These are phyloP conservation scores for Rugonectria rugulosa DNA, from an alignment of 2,329 filamentous ascomycete genomes.

Conservation along the genomic window DNA sequence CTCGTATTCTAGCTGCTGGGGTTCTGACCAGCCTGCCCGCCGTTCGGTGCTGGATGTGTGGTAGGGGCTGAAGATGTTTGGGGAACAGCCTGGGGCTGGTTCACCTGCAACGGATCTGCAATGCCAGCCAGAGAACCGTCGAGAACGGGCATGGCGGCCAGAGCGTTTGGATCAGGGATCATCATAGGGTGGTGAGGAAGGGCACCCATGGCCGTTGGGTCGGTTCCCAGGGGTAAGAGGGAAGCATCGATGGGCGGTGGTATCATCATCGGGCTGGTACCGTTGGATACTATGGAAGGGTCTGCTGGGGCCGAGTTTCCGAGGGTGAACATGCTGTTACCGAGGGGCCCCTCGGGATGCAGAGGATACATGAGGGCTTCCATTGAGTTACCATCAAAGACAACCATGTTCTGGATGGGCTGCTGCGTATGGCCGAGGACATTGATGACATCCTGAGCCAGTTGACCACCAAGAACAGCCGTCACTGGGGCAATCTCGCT, in stretches of 20 bases:
- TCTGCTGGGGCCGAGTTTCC: conserved; percentile 13
- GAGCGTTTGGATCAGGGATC: conserved; percentile 26
- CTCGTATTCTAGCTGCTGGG: conserved; percentile 12
- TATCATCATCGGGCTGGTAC: conserved; percentile 33
- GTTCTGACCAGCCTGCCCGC: conserved; percentile 11
- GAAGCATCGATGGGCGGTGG: conserved; percentile 32
- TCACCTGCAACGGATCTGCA: conserved; percentile 25
- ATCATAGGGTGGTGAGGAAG: conserved; percentile 38
- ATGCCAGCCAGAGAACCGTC: conserved; percentile 20
- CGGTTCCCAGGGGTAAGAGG: conserved; percentile 31
- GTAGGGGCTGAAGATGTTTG: conserved; percentile 8
- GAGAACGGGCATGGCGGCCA: conserved; percentile 24
- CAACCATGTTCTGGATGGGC: conserved; percentile 91
- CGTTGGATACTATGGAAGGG: conserved; percentile 33
- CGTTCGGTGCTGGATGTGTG: conserved; percentile 20
- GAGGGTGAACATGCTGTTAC: conserved; percentile 54
- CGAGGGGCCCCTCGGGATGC: conserved; percentile 71
- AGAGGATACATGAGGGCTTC: conserved; percentile 82
- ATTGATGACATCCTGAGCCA: conserved; percentile 97
- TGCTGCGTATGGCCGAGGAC: conserved; percentile 90
- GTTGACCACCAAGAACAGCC: conserved; percentile 86
- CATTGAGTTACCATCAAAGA: conserved; percentile 87
- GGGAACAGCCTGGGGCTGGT: conserved; percentile 10
- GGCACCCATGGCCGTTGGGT: conserved; percentile 33
- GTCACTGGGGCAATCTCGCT: conserved; percentile 86